A percentile compares a stretch with the other conserved stretches of the same genome.
phyloP scores from a whole-genome alignment of 257 asterid genomes.

The Parsonsia alboflavescens region DNA sequence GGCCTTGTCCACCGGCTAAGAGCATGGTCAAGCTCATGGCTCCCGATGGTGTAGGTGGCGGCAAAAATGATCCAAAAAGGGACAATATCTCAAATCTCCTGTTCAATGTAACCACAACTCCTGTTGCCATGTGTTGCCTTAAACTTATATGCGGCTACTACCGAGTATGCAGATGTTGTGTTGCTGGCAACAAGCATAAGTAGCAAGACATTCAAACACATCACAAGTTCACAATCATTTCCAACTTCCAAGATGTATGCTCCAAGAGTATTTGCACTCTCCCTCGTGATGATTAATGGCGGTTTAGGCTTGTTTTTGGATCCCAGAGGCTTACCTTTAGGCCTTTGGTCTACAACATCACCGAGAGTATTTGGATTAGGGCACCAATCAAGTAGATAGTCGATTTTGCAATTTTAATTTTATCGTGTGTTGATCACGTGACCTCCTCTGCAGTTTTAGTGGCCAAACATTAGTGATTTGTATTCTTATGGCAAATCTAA shows the following conservation, averaged over 20 bases:
- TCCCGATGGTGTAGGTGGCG: constrained; percentile 60
- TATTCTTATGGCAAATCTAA: too few species aligned
- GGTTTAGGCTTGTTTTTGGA: constrained; percentile 52
- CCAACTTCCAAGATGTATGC: constrained; percentile 51
- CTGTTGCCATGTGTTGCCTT: constrained; percentile 36
- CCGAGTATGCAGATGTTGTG: constrained; percentile 60
- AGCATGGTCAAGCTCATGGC: constrained; percentile 50
- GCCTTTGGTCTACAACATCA: constrained; percentile 41
- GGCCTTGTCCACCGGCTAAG: constrained; percentile 57
- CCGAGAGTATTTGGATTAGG: too few species aligned
- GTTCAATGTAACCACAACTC: constrained; percentile 36
- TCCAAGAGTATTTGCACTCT: constrained; percentile 51
- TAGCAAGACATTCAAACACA: constrained; percentile 41
- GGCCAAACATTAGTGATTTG: too few species aligned
- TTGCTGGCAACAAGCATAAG: constrained; percentile 45
- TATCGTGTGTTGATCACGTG: too few species aligned
- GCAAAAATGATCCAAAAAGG: constrained; percentile 42
- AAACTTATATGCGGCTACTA: constrained; percentile 42
- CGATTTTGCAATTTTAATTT: too few species aligned
- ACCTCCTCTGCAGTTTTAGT: too few species aligned
- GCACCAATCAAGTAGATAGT: too few species aligned
- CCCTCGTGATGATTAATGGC: constrained; percentile 49
- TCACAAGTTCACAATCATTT: constrained; percentile 42
- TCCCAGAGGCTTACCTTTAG: constrained; percentile 54
- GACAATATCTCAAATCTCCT: constrained; percentile 54